These are phyloP conservation scores for Yarrowia sp. DNA, from an alignment of 805 yeast species.

Conservation along the genomic window DNA sequence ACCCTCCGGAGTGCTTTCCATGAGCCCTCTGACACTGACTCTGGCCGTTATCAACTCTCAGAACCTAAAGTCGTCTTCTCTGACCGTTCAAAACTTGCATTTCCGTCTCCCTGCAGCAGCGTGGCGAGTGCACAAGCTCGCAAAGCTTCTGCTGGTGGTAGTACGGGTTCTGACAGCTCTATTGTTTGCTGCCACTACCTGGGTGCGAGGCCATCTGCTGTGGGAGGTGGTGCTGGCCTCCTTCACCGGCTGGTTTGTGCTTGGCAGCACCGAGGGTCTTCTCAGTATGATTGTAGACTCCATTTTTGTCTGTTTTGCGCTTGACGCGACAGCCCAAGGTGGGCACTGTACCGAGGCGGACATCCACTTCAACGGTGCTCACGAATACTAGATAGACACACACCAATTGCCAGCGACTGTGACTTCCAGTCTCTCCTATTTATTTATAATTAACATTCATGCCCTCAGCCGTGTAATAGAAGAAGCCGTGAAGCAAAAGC, in stretches of 20 bases:
- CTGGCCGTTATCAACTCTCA: slow-evolving; percentile 50
- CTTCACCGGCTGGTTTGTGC: slow-evolving; percentile 54
- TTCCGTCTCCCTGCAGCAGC: slow-evolving; percentile 41
- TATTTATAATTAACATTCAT: slow-evolving; percentile 25
- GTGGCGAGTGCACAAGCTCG: slow-evolving; percentile 50
- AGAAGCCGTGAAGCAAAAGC: no score
- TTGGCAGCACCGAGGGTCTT: slow-evolving; percentile 55
- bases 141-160: slow-evolving; percentile 51
- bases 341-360: slow-evolving; percentile 49
- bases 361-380: slow-evolving; percentile 40
- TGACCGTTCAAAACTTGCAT: slow-evolving; percentile 43
- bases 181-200: slow-evolving; percentile 51
- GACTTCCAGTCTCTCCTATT: slow-evolving; percentile 9
- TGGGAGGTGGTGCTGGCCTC: slow-evolving; percentile 52
- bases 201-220: slow-evolving; percentile 52
- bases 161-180: slow-evolving; percentile 52
- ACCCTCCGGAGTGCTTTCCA: slow-evolving; percentile 46
- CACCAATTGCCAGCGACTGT: neutral
- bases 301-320: slow-evolving; percentile 50
- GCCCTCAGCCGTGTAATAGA: neutral
- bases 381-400: slow-evolving; percentile 12
- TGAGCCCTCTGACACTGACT: slow-evolving; percentile 52
- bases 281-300: slow-evolving; percentile 51
- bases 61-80: slow-evolving; percentile 50
- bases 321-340: slow-evolving; percentile 47